phyloP scores from a whole-genome alignment of 1,284 basidiomycete genomes.

The Papiliotrema laurentii region DNA sequence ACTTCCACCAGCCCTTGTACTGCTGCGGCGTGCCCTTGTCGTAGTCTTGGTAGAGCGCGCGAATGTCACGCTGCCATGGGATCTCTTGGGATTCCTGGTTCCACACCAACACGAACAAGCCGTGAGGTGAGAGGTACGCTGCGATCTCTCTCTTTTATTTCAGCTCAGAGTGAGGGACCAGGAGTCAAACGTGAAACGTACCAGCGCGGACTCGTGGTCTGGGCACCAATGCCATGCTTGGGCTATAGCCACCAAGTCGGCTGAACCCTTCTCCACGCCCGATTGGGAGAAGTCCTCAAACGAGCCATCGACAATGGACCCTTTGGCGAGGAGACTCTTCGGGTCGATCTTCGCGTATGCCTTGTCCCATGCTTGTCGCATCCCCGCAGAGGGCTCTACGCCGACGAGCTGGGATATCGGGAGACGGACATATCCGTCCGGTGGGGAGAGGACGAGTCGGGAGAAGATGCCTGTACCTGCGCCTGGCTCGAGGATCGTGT shows the following conservation, averaged over 20 bases:
- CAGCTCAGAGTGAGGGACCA: not conserved
- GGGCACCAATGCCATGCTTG: constrained; percentile 49
- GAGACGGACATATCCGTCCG: constrained; percentile 36
- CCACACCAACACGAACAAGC: constrained; percentile 46
- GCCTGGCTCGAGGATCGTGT: constrained; percentile 42
- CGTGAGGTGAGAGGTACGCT: constrained; percentile 43
- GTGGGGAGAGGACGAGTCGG: constrained; percentile 42
- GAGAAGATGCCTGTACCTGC: constrained; percentile 50
- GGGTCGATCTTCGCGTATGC: not conserved
- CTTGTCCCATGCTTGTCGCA: constrained; percentile 41
- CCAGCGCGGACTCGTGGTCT: constrained; percentile 40
- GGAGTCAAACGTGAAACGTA: constrained; percentile 16
- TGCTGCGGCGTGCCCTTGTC: constrained; percentile 43
- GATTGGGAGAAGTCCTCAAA: constrained; percentile 43
- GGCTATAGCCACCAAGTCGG: constrained; percentile 46
- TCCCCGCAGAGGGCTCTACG: constrained; percentile 49
- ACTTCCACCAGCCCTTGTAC: constrained; percentile 33
- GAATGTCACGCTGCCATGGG: constrained; percentile 20
- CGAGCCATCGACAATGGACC: constrained; percentile 37
- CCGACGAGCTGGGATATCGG: constrained; percentile 34
- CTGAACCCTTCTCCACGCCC: constrained; percentile 22
- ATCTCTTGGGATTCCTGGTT: constrained; percentile 34
- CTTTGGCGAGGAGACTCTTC: constrained; percentile 2
- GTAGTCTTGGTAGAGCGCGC: constrained; percentile 29
- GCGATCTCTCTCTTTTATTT: constrained; percentile 10